phyloP scores from a whole-genome alignment of 179 eudicot genomes.

The Heliamphora pulchella region DNA sequence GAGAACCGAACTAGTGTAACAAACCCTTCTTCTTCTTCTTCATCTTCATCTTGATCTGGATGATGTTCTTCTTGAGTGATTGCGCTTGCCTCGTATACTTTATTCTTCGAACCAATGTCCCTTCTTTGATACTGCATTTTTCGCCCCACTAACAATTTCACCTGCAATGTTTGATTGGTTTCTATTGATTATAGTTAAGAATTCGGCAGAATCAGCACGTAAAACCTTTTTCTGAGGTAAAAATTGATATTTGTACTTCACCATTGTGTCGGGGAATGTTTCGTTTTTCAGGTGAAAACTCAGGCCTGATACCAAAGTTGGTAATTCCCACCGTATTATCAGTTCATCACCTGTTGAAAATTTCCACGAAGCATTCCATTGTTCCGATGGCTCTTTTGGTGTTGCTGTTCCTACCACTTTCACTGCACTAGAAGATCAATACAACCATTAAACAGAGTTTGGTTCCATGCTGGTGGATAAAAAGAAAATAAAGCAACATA shows the following conservation, averaged over 20 bases:
- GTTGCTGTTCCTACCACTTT: conserved; percentile 81
- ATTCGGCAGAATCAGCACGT: no score
- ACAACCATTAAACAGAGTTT: conserved; percentile 7
- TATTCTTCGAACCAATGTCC: conserved; percentile 6
- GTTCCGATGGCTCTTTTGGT: conserved; percentile 63
- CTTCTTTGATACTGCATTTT: conserved; percentile 57
- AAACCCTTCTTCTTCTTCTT: conserved; percentile 47
- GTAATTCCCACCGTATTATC: conserved; percentile 41
- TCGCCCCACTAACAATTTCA: conserved; percentile 59
- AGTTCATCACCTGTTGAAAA: conserved; percentile 69
- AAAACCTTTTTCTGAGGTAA: conserved; percentile 5
- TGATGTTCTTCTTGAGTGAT: neutral
- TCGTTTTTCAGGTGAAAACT: conserved; percentile 37
- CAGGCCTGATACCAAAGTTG: conserved; percentile 30
- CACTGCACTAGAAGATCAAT: conserved; percentile 42
- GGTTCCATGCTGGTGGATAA: neutral
- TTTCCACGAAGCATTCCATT: conserved; percentile 57
- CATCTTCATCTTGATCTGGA: neutral
- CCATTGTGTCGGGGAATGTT: conserved; percentile 36
- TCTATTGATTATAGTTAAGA: neutral
- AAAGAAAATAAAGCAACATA: conserved; percentile 21
- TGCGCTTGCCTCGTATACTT: conserved; percentile 22
- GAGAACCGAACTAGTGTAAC: conserved; percentile 68
- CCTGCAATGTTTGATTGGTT: conserved; percentile 31
- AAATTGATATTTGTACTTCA: conserved; percentile 16